These are phyloP conservation scores for Verticillium dahliae DNA, from an alignment of 2,329 filamentous ascomycete genomes.

Conservation along the genomic window DNA sequence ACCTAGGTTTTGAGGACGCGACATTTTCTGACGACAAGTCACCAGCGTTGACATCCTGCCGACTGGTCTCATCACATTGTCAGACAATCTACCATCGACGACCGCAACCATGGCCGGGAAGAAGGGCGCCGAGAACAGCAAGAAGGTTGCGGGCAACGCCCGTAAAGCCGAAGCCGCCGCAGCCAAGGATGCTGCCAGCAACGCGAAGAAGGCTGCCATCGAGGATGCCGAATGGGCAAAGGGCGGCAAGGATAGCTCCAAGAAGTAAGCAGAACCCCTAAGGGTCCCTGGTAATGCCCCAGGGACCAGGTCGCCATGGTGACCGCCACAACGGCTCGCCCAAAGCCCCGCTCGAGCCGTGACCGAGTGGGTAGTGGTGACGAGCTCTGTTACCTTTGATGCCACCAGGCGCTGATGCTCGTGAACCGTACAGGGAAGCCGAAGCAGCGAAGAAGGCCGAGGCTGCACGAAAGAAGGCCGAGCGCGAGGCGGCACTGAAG, in stretches of 20 bases:
- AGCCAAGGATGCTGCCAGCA: conserved; percentile 66
- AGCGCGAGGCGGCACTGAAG: conserved; percentile 73
- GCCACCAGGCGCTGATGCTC: not conserved
- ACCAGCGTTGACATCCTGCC: not conserved
- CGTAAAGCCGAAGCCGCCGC: conserved; percentile 87
- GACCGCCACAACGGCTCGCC: no score
- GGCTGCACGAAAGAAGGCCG: conserved; percentile 81
- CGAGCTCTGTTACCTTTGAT: no score
- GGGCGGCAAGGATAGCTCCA: conserved; percentile 76
- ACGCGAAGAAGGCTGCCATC: conserved; percentile 56
- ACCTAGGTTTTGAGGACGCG: not conserved
- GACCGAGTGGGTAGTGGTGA: no score
- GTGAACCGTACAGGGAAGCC: conserved; percentile 56
- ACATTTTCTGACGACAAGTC: not conserved
- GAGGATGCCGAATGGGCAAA: conserved; percentile 79
- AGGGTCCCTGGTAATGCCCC: not conserved
- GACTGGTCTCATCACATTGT: not conserved
- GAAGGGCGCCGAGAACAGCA: conserved; percentile 72
- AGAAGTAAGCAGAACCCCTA: conserved; percentile 61
- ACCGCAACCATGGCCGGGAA: conserved; percentile 57
- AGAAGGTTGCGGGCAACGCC: conserved; percentile 85
- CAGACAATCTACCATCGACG: not conserved
- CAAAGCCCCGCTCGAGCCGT: no score
- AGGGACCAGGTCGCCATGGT: not conserved
- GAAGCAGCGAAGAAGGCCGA: conserved; percentile 81